Conservation (phyloP, 176 grass and related monocot genomes). For the Cenchrus fungigraminus region DNA sequence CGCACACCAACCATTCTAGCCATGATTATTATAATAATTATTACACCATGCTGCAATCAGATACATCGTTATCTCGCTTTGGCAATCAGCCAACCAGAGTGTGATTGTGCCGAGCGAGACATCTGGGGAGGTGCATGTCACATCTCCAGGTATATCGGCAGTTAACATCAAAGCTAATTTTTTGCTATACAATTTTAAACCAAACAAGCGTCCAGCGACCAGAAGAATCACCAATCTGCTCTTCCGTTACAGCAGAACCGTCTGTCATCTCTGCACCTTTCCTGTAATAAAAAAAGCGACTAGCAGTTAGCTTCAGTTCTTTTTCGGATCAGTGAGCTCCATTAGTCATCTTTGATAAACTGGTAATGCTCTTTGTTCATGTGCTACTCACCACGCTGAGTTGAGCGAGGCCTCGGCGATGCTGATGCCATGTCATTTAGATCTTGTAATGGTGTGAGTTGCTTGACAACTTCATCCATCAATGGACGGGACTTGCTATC, state of each 20-base stretch:
- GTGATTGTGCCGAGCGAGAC: slow-evolving; percentile 22
- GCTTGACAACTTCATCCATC: slow-evolving; percentile 81
- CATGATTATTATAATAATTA: slow-evolving; percentile 19
- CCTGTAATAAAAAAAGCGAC: slow-evolving; percentile 39
- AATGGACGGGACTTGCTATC: slow-evolving; percentile 72
- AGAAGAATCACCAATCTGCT: slow-evolving; percentile 2
- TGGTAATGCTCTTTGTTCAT: background rate
- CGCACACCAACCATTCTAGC: background rate
- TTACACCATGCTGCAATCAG: slow-evolving; percentile 43
- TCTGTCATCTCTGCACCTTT: slow-evolving; percentile 52
- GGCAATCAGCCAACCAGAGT: background rate
- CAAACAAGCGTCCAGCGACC: slow-evolving; percentile 33
- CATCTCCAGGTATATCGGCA: slow-evolving; percentile 17
- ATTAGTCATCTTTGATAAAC: background rate
- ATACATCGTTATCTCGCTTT: slow-evolving; percentile 3
- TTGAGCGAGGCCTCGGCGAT: slow-evolving; percentile 58
- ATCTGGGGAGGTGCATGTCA: slow-evolving; percentile 14
- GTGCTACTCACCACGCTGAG: slow-evolving; percentile 65
- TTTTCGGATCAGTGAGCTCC: background rate
- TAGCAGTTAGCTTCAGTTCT: slow-evolving; percentile 16
- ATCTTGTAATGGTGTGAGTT: slow-evolving; percentile 69
- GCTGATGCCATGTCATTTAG: slow-evolving; percentile 75
- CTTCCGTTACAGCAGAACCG: background rate
- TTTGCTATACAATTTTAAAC: slow-evolving; percentile 46
- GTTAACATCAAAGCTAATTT: slow-evolving; percentile 16